Conservation (phyloP, 1,139 yeast species). For the Pichia sp. region DNA sequence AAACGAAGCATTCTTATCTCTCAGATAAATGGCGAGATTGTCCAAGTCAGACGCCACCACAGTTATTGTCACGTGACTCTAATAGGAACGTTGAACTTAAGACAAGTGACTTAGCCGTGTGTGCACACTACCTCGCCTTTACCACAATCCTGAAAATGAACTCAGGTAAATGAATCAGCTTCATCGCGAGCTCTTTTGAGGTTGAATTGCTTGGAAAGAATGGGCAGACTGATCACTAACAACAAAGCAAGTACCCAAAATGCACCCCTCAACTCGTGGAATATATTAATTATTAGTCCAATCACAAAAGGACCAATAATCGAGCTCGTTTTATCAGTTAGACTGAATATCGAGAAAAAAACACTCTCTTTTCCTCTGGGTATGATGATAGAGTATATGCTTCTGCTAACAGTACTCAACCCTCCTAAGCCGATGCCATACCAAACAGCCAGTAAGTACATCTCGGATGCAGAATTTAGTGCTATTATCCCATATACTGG, state of each 20-base stretch:
- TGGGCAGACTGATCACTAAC: constrained; percentile 48
- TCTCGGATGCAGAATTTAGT: constrained; percentile 47
- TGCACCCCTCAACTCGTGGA: constrained; percentile 65
- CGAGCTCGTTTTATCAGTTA: constrained; percentile 72
- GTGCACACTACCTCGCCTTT: too few species aligned
- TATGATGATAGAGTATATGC: constrained; percentile 57
- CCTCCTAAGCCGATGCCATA: constrained; percentile 71
- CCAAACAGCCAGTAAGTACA: constrained; percentile 63
- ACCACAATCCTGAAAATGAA: too few species aligned
- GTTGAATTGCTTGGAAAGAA: constrained; percentile 44
- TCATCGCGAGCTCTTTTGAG: constrained; percentile 53
- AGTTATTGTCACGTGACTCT: background rate
- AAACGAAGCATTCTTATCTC: background rate
- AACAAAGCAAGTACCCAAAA: constrained; percentile 55
- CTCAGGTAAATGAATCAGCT: constrained; percentile 30
- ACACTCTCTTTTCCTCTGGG: constrained; percentile 68
- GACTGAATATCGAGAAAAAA: constrained; percentile 64
- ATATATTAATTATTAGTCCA: constrained; percentile 60
- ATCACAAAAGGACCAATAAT: constrained; percentile 63
- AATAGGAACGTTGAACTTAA: background rate
- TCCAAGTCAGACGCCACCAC: background rate
- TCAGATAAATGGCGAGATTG: background rate
- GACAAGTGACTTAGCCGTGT: background rate
- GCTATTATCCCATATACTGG: constrained; percentile 65
- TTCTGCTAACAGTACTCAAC: constrained; percentile 57